These are phyloP conservation scores for Inga laurina DNA, from an alignment of 306 rosid species.

Conservation along the genomic window DNA sequence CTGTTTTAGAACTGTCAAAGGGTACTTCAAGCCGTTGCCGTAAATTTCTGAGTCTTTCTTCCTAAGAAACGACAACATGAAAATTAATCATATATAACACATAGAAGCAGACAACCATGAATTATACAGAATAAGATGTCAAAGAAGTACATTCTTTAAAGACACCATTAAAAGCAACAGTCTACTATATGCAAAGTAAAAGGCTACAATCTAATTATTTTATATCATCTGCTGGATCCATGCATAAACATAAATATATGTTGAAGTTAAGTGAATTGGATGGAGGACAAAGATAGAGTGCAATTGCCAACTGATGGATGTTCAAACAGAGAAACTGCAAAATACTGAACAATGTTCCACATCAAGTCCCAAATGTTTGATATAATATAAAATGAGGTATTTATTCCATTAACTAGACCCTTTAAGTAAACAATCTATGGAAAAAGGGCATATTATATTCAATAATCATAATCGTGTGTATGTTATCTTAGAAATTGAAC, in stretches of 20 bases:
- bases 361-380: not conserved
- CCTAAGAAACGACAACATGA: constrained; percentile 49
- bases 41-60: constrained; percentile 68
- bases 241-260: not conserved
- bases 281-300: not conserved
- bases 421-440: not conserved
- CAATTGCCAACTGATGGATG: not conserved
- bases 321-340: not conserved
- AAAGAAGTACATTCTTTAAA: not conserved
- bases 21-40: constrained; percentile 79
- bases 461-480: not conserved
- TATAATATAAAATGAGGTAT: not conserved
- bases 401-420: not conserved
- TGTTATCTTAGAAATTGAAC: too few relatives aligned
- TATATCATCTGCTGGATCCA: not conserved
- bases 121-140: not conserved
- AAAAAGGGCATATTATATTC: not conserved
- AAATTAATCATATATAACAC: constrained; percentile 15
- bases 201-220: not conserved
- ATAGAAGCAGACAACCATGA: constrained; percentile 8
- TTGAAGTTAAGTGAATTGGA: not conserved
- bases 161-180: not conserved
- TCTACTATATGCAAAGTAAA: not conserved
- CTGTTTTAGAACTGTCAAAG: constrained; percentile 77
- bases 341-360: not conserved